Base-by-base conservation (phyloP, 2,329 filamentous ascomycete genomes). In the Epichloe hybrida region DNA sequence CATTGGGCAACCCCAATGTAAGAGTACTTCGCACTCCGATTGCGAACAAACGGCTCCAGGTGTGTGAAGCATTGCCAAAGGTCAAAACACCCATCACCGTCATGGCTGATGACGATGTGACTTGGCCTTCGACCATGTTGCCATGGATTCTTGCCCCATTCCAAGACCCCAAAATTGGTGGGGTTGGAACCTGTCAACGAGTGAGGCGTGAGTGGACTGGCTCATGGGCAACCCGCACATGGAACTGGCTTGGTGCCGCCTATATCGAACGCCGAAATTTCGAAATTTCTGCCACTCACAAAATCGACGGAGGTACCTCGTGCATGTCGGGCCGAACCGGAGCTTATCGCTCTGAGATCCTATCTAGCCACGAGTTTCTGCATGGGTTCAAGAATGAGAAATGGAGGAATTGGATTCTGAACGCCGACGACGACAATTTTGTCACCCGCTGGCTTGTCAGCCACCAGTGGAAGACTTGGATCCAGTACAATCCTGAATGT, bases 361-460 rank as follows among this genome's bases (percentile, higher is more conserved):
- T 97, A 27, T 83, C 88, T 60, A 88, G 90, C 64, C 81, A 85
- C 53, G 81, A 85, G 49, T 97, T 97, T 67, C 82, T 89, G 41
- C 79, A 90, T 56, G 87, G 84, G 44, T 96, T 97, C 72, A 90
- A 87, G 58, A 88, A 90, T 50, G 91, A 97, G 70, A 85, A 84
- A 59, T 95, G 88, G 88, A 79, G 84, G 46, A 82, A 84, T 60
- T 95, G 85, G 69, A 90, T 90, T 62, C 77, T 97, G 54, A 96
- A 96, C 63, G 89, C 91, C 27, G 91, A 97, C 67, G 91, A 97
- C 66, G 91, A 97, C 74, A 97, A 97, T 70, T 97, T 96, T 70
- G 88, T 97, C 59, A 96, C 91, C 6, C 83, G 91, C 52, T 97
- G 91, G 91, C 78, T 97, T 62, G 90, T 96, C 58, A 86, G 82